Percentiles rank a stretch among this genome's conserved stretches.
Evolutionary conservation across 1,284 basidiomycete genomes (phyloP).

Genomic region (Meira miltonrushii): DNA sequence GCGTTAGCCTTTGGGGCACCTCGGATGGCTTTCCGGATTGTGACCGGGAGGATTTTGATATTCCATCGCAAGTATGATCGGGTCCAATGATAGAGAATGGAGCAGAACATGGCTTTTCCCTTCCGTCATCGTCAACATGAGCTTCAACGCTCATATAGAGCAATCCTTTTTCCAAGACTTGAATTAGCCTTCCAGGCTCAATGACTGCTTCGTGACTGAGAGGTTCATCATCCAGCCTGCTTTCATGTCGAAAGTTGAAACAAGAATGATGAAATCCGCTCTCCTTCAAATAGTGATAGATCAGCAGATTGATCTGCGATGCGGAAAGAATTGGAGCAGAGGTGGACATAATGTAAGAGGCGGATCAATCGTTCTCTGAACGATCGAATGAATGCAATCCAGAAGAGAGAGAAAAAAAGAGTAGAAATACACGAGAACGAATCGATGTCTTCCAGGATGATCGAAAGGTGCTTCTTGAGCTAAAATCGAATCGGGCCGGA

Average conservation of each 20-base stretch:
- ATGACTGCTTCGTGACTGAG: conserved; percentile 44
- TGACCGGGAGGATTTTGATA: conserved; percentile 24
- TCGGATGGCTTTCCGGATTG: neutral
- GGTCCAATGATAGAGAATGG: conserved; percentile 38
- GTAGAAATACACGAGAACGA: neutral
- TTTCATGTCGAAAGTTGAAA: conserved; percentile 47
- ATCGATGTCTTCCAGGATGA: too few relatives aligned
- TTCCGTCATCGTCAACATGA: conserved; percentile 37
- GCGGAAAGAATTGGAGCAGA: conserved; percentile 42
- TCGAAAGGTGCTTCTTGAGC: too few relatives aligned
- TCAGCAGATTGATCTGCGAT: conserved; percentile 47
- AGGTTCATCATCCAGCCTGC: conserved; percentile 45
- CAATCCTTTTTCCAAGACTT: conserved; percentile 46
- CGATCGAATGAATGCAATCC: too few relatives aligned
- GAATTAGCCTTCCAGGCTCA: conserved; percentile 45
- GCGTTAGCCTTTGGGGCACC: conserved; percentile 25
- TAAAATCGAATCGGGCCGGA: too few relatives aligned
- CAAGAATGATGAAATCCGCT: conserved; percentile 44
- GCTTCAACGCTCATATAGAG: conserved; percentile 48
- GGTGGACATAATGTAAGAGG: neutral
- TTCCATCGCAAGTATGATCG: conserved; percentile 44
- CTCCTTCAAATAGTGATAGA: conserved; percentile 53
- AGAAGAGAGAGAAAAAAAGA: neutral
- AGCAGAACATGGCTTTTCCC: conserved; percentile 41
- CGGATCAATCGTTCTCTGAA: too few relatives aligned